phyloP scores from a whole-genome alignment of 768 basidiomycete species.

The Lactarius pseudohatsudake region DNA sequence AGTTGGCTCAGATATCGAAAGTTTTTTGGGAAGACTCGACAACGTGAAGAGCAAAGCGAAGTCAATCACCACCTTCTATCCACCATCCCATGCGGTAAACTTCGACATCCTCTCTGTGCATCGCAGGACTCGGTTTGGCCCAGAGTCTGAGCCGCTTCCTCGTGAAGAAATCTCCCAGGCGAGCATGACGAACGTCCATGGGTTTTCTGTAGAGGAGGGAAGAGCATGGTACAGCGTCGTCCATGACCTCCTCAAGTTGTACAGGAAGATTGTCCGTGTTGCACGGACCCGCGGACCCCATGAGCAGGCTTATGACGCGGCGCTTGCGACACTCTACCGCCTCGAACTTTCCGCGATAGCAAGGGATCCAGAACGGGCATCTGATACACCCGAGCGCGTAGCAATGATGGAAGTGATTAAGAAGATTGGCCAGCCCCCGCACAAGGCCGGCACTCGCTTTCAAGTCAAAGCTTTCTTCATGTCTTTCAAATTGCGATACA shows the following conservation, averaged over 20 bases:
- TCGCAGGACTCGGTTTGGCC: constrained; percentile 8
- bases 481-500: constrained; percentile 39
- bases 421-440: constrained; percentile 38
- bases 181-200: constrained; percentile 31
- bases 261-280: constrained; percentile 31
- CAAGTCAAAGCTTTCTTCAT: constrained; percentile 38
- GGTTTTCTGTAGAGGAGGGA: constrained; percentile 29
- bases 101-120: not conserved
- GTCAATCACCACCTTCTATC: constrained; percentile 12
- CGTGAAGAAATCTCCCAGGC: constrained; percentile 5
- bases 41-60: constrained; percentile 26
- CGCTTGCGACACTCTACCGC: constrained; percentile 36
- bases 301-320: constrained; percentile 37
- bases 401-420: constrained; percentile 34
- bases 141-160: constrained; percentile 29
- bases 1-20: constrained; percentile 19
- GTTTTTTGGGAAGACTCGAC: constrained; percentile 17
- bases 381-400: constrained; percentile 32
- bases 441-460: constrained; percentile 38
- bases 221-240: constrained; percentile 32
- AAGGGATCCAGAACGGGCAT: constrained; percentile 27
- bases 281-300: constrained; percentile 36
- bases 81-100: not conserved
- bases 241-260: constrained; percentile 30
- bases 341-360: constrained; percentile 33